Conservation (phyloP, 179 eudicot species). For the Sideroxylon spinosum region DNA sequence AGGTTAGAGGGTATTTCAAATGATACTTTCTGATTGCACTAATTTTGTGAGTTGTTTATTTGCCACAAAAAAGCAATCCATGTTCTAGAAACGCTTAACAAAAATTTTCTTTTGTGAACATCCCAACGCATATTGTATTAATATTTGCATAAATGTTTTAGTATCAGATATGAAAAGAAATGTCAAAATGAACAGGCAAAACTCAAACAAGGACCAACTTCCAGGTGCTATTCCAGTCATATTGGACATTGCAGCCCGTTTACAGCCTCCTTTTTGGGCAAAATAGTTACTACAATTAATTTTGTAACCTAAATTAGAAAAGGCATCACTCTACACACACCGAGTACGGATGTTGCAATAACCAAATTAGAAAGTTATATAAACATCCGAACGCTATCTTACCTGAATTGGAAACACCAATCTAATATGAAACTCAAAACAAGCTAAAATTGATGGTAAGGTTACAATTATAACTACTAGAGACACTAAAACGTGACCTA, state of each 20-base stretch:
- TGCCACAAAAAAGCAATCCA: neutral
- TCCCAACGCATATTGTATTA: neutral
- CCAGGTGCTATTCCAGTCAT: neutral
- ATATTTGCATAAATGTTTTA: neutral
- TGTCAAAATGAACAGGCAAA: too few relatives aligned
- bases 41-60: neutral
- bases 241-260: neutral
- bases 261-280: neutral
- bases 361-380: neutral
- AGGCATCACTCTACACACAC: neutral
- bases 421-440: neutral
- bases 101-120: neutral
- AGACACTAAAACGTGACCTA: neutral
- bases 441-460: neutral
- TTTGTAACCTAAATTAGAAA: neutral
- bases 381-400: neutral
- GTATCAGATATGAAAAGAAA: neutral
- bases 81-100: neutral
- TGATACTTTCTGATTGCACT: neutral
- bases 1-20: neutral
- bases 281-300: neutral
- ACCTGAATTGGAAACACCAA: neutral
- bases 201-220: neutral
- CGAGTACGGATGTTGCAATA: neutral
- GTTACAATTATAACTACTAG: neutral